These are phyloP conservation scores for Venturia pyrina DNA, from an alignment of 2,329 filamentous ascomycete genomes.

Conservation along the genomic window DNA sequence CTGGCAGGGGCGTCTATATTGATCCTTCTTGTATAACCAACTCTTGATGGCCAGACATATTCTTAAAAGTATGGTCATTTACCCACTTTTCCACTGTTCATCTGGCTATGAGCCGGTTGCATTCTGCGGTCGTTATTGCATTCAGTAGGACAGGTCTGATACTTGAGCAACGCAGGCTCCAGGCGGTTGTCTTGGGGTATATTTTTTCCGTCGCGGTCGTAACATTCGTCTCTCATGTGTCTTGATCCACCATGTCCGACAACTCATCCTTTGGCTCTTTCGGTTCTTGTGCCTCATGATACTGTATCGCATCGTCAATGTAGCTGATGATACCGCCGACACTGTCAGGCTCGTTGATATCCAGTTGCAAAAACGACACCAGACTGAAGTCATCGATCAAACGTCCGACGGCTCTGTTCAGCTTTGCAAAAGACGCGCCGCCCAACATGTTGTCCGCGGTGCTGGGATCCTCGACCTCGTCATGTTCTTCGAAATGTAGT, in stretches of 20 bases:
- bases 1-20: not conserved
- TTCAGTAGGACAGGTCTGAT: not conserved
- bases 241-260: not conserved
- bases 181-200: not conserved
- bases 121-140: not conserved
- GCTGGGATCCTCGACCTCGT: slow-evolving; percentile 44
- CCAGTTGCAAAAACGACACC: slow-evolving; percentile 87
- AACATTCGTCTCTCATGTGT: not conserved
- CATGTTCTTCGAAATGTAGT: slow-evolving; percentile 25
- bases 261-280: slow-evolving; percentile 55
- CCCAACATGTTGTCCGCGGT: slow-evolving; percentile 64
- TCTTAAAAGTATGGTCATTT: not conserved
- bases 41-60: not conserved
- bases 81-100: not conserved
- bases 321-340: slow-evolving; percentile 76
- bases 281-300: slow-evolving; percentile 85
- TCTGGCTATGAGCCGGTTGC: not conserved
- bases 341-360: slow-evolving; percentile 87
- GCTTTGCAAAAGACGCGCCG: slow-evolving; percentile 67
- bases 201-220: not conserved
- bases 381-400: slow-evolving; percentile 97
- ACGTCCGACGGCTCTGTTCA: slow-evolving; percentile 81
- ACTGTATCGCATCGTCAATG: slow-evolving; percentile 91
- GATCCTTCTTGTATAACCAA: not conserved
- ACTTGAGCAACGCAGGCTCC: not conserved